Conservation (phyloP, 208 protist species). For the Crithidia brevicula region DNA sequence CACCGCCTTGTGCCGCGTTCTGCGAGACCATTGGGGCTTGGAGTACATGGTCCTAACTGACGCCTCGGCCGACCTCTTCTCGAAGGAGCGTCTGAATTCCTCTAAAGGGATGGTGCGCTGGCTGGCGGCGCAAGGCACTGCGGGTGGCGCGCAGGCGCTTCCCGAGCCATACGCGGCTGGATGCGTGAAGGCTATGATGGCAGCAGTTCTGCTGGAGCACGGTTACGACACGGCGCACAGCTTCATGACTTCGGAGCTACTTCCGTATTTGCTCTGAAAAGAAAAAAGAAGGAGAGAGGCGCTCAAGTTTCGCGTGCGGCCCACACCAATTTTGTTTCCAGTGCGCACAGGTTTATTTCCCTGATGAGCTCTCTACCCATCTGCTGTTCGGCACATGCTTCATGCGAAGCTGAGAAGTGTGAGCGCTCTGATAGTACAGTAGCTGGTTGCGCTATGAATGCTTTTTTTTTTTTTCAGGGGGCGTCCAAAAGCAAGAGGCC, state of each 20-base stretch:
- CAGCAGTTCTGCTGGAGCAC: constrained; percentile 73
- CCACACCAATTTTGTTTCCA: no score
- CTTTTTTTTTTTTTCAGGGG: no score
- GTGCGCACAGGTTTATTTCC: no score
- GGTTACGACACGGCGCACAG: constrained; percentile 47
- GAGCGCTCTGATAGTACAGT: no score
- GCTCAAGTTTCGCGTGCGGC: no score
- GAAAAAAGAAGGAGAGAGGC: not conserved
- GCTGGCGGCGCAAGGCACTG: constrained; percentile 42
- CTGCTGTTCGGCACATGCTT: no score
- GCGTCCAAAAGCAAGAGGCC: no score
- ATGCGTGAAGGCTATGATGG: constrained; percentile 77
- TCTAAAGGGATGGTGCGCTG: constrained; percentile 62
- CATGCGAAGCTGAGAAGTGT: no score
- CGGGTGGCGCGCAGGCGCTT: constrained; percentile 38
- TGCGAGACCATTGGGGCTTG: constrained; percentile 77
- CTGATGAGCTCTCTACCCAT: no score
- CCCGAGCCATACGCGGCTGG: constrained; percentile 76
- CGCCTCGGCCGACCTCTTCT: constrained; percentile 67
- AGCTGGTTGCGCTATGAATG: no score
- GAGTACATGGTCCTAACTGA: constrained; percentile 90
- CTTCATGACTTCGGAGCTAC: constrained; percentile 64
- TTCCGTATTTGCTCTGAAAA: constrained; percentile 46
- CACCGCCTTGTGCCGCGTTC: constrained; percentile 57
- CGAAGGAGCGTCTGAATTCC: constrained; percentile 44